Evolutionary conservation across 2,329 filamentous ascomycete genomes (phyloP).

Genomic region (Ascochyta rabiei): DNA sequence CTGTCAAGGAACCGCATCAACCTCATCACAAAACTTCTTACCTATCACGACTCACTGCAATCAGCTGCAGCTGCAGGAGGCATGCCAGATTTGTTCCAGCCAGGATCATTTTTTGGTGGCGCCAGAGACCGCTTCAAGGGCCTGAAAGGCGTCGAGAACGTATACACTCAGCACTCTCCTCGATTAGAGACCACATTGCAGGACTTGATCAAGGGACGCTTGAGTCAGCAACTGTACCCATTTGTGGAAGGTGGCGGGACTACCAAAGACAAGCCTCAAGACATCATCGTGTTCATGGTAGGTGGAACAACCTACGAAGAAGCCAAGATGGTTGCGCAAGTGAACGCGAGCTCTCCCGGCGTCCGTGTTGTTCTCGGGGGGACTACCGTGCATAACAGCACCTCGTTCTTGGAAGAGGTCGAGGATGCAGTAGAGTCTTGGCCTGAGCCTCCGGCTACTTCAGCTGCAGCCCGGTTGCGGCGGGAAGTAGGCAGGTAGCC

Average conservation of each 20-base stretch:
- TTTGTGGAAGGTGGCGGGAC: conserved; percentile 88
- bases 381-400: conserved; percentile 86
- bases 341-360: conserved; percentile 89
- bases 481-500: conserved; percentile 62
- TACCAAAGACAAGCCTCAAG: conserved; percentile 93
- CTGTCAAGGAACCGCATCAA: conserved; percentile 77
- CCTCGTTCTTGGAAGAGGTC: conserved; percentile 87
- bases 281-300: conserved; percentile 92
- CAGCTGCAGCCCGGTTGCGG: conserved; percentile 66
- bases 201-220: conserved; percentile 87
- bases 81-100: conserved; percentile 91
- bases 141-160: conserved; percentile 96
- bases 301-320: conserved; percentile 96
- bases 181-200: conserved; percentile 86
- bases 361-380: conserved; percentile 88
- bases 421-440: conserved; percentile 86
- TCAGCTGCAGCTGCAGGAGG: conserved; percentile 73
- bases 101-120: conserved; percentile 83
- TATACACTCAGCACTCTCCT: conserved; percentile 97
- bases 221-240: conserved; percentile 87
- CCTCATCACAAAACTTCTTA: conserved; percentile 79
- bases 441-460: conserved; percentile 66
- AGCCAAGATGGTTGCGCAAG: conserved; percentile 91
- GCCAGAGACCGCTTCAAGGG: conserved; percentile 90
- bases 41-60: conserved; percentile 87